A percentile compares a stretch with the other conserved stretches of the same genome.
Evolutionary conservation across 768 basidiomycete species (phyloP).

Genomic region (Mycena pura): DNA sequence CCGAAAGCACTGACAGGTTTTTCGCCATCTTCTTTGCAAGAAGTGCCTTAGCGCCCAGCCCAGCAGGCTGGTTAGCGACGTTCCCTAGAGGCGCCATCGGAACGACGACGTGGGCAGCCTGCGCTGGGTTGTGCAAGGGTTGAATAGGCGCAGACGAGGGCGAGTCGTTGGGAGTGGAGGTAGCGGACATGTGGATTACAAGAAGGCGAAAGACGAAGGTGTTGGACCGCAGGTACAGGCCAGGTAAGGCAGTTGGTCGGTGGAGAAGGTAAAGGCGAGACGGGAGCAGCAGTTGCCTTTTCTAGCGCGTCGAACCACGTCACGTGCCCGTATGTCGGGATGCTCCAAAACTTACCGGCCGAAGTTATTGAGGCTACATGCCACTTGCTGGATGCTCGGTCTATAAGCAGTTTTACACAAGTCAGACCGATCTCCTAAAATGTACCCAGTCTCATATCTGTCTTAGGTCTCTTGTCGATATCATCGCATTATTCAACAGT

Average conservation of each 20-base stretch:
- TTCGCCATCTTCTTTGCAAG: conserved; percentile 94
- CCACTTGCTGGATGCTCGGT: conserved; percentile 34
- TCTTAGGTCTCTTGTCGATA: conserved; percentile 39
- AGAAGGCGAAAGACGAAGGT: conserved; percentile 10
- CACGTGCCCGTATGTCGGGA: neutral
- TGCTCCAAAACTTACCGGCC: conserved; percentile 32
- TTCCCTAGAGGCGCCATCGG: conserved; percentile 85
- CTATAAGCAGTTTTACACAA: conserved; percentile 35
- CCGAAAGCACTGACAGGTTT: conserved; percentile 66
- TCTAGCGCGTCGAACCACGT: neutral
- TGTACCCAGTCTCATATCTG: neutral
- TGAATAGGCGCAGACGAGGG: conserved; percentile 69
- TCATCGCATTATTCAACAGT: conserved; percentile 32
- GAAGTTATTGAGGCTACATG: conserved; percentile 36
- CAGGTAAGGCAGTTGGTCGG: conserved; percentile 3
- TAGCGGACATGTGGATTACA: conserved; percentile 54
- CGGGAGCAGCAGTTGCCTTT: neutral
- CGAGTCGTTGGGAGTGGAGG: conserved; percentile 69
- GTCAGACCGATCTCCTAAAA: conserved; percentile 21
- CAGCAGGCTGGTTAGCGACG: conserved; percentile 61
- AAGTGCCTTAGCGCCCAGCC: conserved; percentile 90
- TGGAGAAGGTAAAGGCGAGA: neutral
- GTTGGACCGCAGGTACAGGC: neutral
- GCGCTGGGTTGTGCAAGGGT: conserved; percentile 85
- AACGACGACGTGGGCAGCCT: conserved; percentile 78